Evolutionary conservation across 108 stramenopile species (phyloP).

Genomic region (Discostella stelligeroides): DNA sequence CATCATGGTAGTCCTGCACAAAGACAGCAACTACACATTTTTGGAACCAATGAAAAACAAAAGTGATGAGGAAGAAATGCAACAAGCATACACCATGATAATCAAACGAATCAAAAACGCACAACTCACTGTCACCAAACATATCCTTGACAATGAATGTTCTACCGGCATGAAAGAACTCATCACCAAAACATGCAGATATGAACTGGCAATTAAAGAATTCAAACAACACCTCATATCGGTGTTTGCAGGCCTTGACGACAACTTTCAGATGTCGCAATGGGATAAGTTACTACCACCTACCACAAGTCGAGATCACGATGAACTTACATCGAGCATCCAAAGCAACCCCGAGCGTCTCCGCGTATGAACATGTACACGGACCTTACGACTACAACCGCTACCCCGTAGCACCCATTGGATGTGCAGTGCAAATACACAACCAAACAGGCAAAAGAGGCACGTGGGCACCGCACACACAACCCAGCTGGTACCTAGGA

Average conservation of each 20-base stretch:
- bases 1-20: too few species aligned
- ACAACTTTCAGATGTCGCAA: conserved; percentile 28
- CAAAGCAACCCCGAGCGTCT: too few species aligned
- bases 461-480: too few species aligned
- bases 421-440: too few species aligned
- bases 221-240: conserved; percentile 47
- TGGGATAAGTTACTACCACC: conserved; percentile 40
- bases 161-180: conserved; percentile 5
- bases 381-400: too few species aligned
- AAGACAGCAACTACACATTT: conserved; percentile 1
- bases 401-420: too few species aligned
- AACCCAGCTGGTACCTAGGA: too few species aligned
- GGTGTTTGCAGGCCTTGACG: conserved; percentile 26
- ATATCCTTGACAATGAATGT: not conserved
- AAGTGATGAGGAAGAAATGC: too few species aligned
- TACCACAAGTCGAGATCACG: too few species aligned
- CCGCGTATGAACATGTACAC: too few species aligned
- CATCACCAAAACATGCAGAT: conserved; percentile 1
- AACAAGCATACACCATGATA: not conserved
- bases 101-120: not conserved
- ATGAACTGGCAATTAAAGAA: conserved; percentile 51
- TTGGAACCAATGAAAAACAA: conserved; percentile 7
- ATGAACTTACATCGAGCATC: too few species aligned
- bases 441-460: too few species aligned
- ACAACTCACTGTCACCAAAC: not conserved